Percentiles rank a stretch among this genome's conserved stretches.
These are phyloP conservation scores for Fusarium hostae DNA, from an alignment of 2,329 filamentous ascomycete genomes.

Conservation along the genomic window DNA sequence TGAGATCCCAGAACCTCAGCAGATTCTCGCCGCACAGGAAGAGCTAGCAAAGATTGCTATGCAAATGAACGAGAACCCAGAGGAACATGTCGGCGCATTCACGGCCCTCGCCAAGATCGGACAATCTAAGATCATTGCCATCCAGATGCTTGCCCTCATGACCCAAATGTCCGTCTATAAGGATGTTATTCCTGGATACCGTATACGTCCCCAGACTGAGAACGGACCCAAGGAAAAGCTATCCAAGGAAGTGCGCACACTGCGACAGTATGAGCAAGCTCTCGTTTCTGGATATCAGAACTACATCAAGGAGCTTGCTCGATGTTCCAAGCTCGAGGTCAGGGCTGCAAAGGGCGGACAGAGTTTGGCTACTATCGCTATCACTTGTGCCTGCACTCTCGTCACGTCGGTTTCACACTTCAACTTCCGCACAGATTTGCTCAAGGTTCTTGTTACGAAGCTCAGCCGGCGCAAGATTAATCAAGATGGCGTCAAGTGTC, in stretches of 20 bases:
- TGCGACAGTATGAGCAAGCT: conserved; percentile 87
- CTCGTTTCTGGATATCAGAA: conserved; percentile 85
- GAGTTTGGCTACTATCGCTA: conserved; percentile 77
- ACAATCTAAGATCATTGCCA: conserved; percentile 73
- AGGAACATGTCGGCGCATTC: conserved; percentile 85
- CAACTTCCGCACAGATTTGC: conserved; percentile 89
- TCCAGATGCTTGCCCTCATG: conserved; percentile 87
- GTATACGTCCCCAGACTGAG: conserved; percentile 85
- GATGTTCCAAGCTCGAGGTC: conserved; percentile 69
- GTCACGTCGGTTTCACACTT: conserved; percentile 90
- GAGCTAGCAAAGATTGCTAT: conserved; percentile 86
- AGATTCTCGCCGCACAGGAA: conserved; percentile 89
- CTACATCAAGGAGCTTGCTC: conserved; percentile 81
- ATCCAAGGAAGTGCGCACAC: conserved; percentile 88
- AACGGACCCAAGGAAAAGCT: conserved; percentile 81
- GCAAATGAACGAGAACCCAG: conserved; percentile 88
- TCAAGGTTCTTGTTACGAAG: conserved; percentile 88
- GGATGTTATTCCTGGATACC: conserved; percentile 95
- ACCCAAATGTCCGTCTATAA: conserved; percentile 93
- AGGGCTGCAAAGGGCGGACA: conserved; percentile 53
- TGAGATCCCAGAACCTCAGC: conserved; percentile 77
- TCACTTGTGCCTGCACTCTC: conserved; percentile 86
- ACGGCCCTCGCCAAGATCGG: conserved; percentile 81
- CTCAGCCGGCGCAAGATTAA: conserved; percentile 79
- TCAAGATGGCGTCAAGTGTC: conserved; percentile 79